A percentile compares a stretch with the other conserved stretches of the same genome.
These are phyloP conservation scores for Cylindrodendrum hubeiense DNA, from an alignment of 2,329 filamentous ascomycete genomes.

Conservation along the genomic window DNA sequence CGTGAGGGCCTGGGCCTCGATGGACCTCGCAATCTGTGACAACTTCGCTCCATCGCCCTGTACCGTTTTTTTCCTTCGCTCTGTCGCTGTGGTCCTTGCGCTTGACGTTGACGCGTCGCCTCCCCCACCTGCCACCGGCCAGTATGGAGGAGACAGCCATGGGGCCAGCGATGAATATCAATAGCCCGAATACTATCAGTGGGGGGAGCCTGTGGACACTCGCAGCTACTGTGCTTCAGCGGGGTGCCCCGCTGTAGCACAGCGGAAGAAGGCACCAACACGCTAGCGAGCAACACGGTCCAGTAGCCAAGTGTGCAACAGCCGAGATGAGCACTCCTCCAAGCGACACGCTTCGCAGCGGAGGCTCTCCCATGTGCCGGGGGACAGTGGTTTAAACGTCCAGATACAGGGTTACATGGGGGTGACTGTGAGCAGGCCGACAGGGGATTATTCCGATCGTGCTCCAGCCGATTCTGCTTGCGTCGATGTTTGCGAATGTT, in stretches of 20 bases:
- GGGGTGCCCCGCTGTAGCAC: background rate
- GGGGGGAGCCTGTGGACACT: background rate
- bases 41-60: background rate
- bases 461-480: background rate
- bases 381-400: conserved; percentile 12
- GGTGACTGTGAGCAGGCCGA: background rate
- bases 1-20: background rate
- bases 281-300: conserved; percentile 14
- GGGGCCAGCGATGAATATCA: background rate
- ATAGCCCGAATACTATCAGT: conserved; percentile 13
- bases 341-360: background rate
- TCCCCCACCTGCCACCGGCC: conserved; percentile 9
- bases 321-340: conserved; percentile 32
- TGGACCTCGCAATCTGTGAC: conserved; percentile 8
- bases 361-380: conserved; percentile 9
- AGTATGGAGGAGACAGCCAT: background rate
- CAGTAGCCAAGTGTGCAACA: conserved; percentile 37
- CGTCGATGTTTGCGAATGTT: background rate
- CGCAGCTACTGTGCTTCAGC: background rate
- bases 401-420: conserved; percentile 27
- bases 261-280: conserved; percentile 1
- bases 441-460: conserved; percentile 12
- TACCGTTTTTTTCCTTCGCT: background rate
- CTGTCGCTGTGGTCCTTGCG: background rate
- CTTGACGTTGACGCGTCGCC: conserved; percentile 19